Percentiles rank a stretch among this genome's conserved stretches.
These are phyloP conservation scores for Aspergillus sp. DNA, from an alignment of 2,329 filamentous ascomycete species.

Conservation along the genomic window DNA sequence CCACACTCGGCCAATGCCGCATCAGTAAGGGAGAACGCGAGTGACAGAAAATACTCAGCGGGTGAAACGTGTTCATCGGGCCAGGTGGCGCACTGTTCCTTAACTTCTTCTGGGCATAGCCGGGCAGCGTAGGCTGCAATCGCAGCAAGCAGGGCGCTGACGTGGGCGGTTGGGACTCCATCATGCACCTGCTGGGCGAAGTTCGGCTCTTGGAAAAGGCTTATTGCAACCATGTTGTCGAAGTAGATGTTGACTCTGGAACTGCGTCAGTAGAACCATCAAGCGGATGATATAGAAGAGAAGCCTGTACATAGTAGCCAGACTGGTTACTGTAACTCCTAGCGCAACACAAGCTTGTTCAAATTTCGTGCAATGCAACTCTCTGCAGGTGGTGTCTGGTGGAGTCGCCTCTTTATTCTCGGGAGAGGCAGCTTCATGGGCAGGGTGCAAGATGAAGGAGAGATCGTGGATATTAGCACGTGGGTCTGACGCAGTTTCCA, in stretches of 20 bases:
- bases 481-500: not conserved
- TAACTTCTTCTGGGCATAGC: not conserved
- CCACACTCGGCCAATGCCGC: not conserved
- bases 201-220: constrained; percentile 35
- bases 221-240: constrained; percentile 38
- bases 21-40: not conserved
- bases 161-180: not conserved
- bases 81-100: not conserved
- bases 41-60: not conserved
- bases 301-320: no score
- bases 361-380: no score
- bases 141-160: not conserved
- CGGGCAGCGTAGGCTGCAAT: not conserved
- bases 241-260: constrained; percentile 21
- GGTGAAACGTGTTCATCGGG: not conserved
- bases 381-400: no score
- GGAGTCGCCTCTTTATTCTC: no score
- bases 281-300: no score
- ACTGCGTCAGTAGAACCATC: no score
- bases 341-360: no score
- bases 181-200: constrained; percentile 29
- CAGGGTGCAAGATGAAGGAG: constrained; percentile 32
- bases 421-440: constrained; percentile 26
- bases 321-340: no score
- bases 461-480: constrained; percentile 20